A percentile compares a stretch with the other conserved stretches of the same genome.
These are phyloP conservation scores for Obelidium mucronatum DNA, from an alignment of 192 early-diverging fungal species.

Conservation along the genomic window DNA sequence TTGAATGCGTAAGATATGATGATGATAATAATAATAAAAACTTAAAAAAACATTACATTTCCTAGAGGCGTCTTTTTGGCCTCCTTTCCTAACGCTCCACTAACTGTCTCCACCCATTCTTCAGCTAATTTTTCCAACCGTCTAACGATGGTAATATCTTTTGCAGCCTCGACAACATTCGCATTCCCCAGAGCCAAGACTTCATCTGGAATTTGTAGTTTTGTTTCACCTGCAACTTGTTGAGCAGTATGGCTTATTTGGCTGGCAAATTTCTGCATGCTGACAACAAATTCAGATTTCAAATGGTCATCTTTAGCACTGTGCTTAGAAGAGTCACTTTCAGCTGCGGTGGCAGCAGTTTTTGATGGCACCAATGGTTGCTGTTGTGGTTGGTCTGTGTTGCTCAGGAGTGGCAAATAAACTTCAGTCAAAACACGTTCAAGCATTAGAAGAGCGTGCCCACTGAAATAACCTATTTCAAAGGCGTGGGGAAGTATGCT, in stretches of 20 bases:
- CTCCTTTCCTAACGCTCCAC: slow-evolving; percentile 55
- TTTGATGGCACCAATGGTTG: not conserved
- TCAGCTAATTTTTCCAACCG: slow-evolving; percentile 56
- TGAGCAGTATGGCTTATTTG: slow-evolving; percentile 63
- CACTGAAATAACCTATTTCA: slow-evolving; percentile 63
- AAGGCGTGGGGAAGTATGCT: slow-evolving; percentile 44
- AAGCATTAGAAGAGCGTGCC: slow-evolving; percentile 62
- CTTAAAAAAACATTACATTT: slow-evolving; percentile 55
- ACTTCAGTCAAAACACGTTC: slow-evolving; percentile 64
- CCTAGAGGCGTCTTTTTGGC: slow-evolving; percentile 58
- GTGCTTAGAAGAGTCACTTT: not conserved
- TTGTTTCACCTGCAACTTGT: slow-evolving; percentile 64
- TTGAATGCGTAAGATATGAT: slow-evolving; percentile 6
- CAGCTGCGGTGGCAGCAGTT: not conserved
- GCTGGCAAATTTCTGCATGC: slow-evolving; percentile 61
- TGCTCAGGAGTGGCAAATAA: slow-evolving; percentile 60
- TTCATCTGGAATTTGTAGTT: slow-evolving; percentile 64
- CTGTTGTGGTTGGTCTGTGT: slow-evolving; percentile 36
- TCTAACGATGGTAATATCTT: slow-evolving; percentile 42
- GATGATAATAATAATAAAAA: not conserved
- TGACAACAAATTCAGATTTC: slow-evolving; percentile 52
- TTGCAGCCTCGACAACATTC: slow-evolving; percentile 46
- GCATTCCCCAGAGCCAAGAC: slow-evolving; percentile 41
- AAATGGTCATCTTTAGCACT: slow-evolving; percentile 38
- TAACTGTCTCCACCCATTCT: slow-evolving; percentile 66